Evolutionary conservation across 2,329 filamentous ascomycete genomes (phyloP).

Genomic region (Xylaria sp.): DNA sequence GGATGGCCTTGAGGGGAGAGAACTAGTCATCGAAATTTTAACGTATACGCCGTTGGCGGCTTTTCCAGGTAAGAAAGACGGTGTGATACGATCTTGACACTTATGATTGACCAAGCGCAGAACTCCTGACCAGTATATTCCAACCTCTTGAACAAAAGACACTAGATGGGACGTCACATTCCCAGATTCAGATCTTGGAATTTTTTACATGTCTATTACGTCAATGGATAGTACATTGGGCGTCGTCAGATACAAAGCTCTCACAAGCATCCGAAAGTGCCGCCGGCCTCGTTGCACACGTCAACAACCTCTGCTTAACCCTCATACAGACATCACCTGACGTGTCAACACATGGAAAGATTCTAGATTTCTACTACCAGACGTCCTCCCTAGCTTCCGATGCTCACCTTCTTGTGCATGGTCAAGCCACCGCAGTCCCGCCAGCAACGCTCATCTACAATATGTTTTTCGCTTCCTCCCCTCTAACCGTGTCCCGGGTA

Average conservation of each 20-base stretch:
- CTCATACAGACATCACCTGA: slow-evolving; percentile 64
- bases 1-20: slow-evolving; percentile 67
- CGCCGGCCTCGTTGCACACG: slow-evolving; percentile 57
- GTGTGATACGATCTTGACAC: neutral
- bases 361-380: slow-evolving; percentile 77
- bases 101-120: slow-evolving; percentile 53
- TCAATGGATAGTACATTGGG: slow-evolving; percentile 64
- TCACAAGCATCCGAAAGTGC: slow-evolving; percentile 53
- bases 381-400: slow-evolving; percentile 67
- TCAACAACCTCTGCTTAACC: slow-evolving; percentile 67
- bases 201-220: slow-evolving; percentile 75
- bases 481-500: slow-evolving; percentile 72
- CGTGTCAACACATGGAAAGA: slow-evolving; percentile 60
- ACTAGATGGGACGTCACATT: slow-evolving; percentile 59
- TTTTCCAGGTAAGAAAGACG: slow-evolving; percentile 62
- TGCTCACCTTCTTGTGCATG: slow-evolving; percentile 59
- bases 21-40: slow-evolving; percentile 67
- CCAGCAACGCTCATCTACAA: slow-evolving; percentile 74
- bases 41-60: slow-evolving; percentile 63
- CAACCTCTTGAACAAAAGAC: slow-evolving; percentile 62
- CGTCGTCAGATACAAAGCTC: slow-evolving; percentile 53
- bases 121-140: slow-evolving; percentile 61
- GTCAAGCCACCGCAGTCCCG: slow-evolving; percentile 73
- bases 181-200: slow-evolving; percentile 68
- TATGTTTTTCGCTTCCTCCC: slow-evolving; percentile 72